Conservation (phyloP, 176 grass and related monocot species). For the Areca catechu region DNA sequence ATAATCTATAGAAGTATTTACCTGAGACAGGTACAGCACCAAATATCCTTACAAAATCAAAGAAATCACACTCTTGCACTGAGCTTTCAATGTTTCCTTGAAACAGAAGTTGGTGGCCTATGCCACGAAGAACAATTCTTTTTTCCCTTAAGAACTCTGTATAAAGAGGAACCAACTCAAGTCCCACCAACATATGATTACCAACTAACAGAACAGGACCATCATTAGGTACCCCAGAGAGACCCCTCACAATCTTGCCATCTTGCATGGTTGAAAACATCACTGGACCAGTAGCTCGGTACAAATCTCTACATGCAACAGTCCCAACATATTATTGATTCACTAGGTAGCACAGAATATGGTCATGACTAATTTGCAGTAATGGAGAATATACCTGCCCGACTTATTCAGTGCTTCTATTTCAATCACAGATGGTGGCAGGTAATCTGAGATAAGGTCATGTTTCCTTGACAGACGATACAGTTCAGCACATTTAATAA, state of each 20-base stretch:
- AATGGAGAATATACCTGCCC: slow-evolving; percentile 25
- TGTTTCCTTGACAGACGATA: slow-evolving; percentile 38
- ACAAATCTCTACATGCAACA: slow-evolving; percentile 30
- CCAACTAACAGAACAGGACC: slow-evolving; percentile 61
- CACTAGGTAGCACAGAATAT: no score
- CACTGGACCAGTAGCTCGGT: slow-evolving; percentile 28
- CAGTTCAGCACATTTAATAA: slow-evolving; percentile 47
- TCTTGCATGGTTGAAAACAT: slow-evolving; percentile 59
- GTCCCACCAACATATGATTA: slow-evolving; percentile 66
- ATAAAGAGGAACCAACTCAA: slow-evolving; percentile 47
- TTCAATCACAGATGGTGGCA: slow-evolving; percentile 45
- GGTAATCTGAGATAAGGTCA: slow-evolving; percentile 46
- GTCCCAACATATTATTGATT: no score
- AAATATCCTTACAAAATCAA: slow-evolving; percentile 51
- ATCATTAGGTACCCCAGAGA: slow-evolving; percentile 38
- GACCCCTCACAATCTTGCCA: slow-evolving; percentile 31
- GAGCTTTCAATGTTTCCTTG: slow-evolving; percentile 16
- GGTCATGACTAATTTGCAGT: no score
- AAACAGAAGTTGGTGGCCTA: slow-evolving; percentile 50
- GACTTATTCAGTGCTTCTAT: slow-evolving; percentile 36
- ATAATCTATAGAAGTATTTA: slow-evolving; percentile 38
- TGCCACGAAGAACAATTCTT: slow-evolving; percentile 35
- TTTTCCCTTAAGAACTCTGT: slow-evolving; percentile 39
- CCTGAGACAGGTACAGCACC: slow-evolving; percentile 46
- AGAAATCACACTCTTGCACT: slow-evolving; percentile 50